Conservation (phyloP, 352 stramenopile genomes). For the Phytophthora melonis region DNA sequence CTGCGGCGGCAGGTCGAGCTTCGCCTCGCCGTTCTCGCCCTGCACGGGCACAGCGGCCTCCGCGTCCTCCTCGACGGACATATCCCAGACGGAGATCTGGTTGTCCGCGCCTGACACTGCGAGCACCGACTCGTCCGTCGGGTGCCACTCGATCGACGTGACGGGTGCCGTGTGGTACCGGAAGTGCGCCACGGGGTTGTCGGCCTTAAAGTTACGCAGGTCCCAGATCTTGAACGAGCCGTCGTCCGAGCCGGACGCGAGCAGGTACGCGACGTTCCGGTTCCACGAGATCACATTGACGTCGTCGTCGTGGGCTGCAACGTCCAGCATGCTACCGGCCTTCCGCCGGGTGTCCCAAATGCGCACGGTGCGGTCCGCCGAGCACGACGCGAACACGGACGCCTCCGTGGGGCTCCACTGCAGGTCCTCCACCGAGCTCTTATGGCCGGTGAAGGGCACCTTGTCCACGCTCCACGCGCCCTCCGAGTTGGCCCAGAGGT, state of each 20-base stretch:
- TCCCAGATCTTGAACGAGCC: slow-evolving; percentile 98
- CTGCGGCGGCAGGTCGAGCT: slow-evolving; percentile 96
- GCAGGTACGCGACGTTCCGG: slow-evolving; percentile 95
- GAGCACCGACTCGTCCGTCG: slow-evolving; percentile 99
- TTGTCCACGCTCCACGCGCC: slow-evolving; percentile 89
- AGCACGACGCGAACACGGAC: slow-evolving; percentile 96
- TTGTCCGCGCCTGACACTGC: slow-evolving; percentile 95
- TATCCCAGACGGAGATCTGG: slow-evolving; percentile 98
- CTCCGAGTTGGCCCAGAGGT: slow-evolving; percentile 92
- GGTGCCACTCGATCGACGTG: slow-evolving; percentile 99
- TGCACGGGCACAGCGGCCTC: slow-evolving; percentile 53
- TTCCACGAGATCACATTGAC: slow-evolving; percentile 99
- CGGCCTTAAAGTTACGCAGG: slow-evolving; percentile 93
- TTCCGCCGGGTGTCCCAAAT: slow-evolving; percentile 98
- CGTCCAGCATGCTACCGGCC: slow-evolving; percentile 93
- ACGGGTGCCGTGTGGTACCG: slow-evolving; percentile 96
- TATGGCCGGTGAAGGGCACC: slow-evolving; percentile 92
- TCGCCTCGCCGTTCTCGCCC: slow-evolving; percentile 57
- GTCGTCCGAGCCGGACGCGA: slow-evolving; percentile 98
- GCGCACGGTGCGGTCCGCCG: slow-evolving; percentile 93
- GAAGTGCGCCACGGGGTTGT: slow-evolving; percentile 94
- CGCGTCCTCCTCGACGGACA: slow-evolving; percentile 99
- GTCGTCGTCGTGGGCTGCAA: slow-evolving; percentile 95
- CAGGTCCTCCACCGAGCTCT: slow-evolving; percentile 96
- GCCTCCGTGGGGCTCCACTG: slow-evolving; percentile 98